Percentiles rank a stretch among this genome's conserved stretches.
phyloP scores from a whole-genome alignment of 345 rosid species.

The Carallia brachiata region DNA sequence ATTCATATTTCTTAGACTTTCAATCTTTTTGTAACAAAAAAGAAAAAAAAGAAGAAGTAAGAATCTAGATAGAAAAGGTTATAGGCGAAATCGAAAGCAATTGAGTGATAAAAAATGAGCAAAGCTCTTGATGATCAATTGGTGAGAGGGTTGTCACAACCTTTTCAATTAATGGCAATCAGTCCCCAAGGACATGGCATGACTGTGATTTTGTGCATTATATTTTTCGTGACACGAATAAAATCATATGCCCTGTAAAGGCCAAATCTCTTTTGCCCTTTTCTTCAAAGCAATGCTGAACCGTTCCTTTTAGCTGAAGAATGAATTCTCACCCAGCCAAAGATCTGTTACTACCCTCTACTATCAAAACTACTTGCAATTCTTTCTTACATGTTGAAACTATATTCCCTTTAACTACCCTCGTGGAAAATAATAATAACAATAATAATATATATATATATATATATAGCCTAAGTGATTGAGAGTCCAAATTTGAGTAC shows the following conservation, averaged over 20 bases:
- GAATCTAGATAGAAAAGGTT: not conserved
- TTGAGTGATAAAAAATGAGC: not conserved
- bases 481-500: no score
- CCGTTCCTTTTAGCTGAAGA: slow-evolving; percentile 9
- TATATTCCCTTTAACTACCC: no score
- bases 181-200: not conserved
- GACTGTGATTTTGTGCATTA: not conserved
- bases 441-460: no score
- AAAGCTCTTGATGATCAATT: not conserved
- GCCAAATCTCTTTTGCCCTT: not conserved
- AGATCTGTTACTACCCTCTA: not conserved
- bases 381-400: no score
- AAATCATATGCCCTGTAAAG: slow-evolving; percentile 11
- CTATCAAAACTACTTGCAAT: no score
- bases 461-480: no score
- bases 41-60: not conserved
- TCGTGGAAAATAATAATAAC: no score
- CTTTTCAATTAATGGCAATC: not conserved
- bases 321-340: slow-evolving; percentile 5
- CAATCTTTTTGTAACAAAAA: no score
- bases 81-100: not conserved
- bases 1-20: no score
- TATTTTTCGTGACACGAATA: not conserved
- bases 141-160: not conserved
- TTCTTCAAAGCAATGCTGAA: not conserved